Conservation (phyloP, 805 yeast species). For the Isabelozyma pseudorhagii region DNA sequence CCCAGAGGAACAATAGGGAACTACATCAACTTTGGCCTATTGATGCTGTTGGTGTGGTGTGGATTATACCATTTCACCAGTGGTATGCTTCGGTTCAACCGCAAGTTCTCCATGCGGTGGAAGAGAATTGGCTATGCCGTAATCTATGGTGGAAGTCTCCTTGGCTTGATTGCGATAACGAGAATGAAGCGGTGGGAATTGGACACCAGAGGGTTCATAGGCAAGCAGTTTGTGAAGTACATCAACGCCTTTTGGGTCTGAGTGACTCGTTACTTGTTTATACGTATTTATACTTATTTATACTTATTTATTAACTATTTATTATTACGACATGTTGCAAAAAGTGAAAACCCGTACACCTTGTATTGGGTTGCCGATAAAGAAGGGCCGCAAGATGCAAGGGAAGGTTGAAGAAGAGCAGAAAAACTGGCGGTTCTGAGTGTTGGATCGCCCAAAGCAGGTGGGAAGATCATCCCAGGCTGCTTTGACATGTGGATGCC, state of each 20-base stretch:
- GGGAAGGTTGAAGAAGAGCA: too few relatives aligned
- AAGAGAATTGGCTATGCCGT: slow-evolving; percentile 44
- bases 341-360: background rate
- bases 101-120: slow-evolving; percentile 34
- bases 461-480: too few relatives aligned
- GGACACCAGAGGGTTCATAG: slow-evolving; percentile 25
- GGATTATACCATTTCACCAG: slow-evolving; percentile 52
- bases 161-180: slow-evolving; percentile 36
- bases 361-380: too few relatives aligned
- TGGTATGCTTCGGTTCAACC: slow-evolving; percentile 50
- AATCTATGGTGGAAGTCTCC: slow-evolving; percentile 31
- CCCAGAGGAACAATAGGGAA: slow-evolving; percentile 16
- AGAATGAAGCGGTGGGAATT: slow-evolving; percentile 18
- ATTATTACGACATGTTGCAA: background rate
- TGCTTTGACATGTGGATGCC: too few relatives aligned
- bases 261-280: background rate
- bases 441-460: too few relatives aligned
- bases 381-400: too few relatives aligned
- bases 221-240: slow-evolving; percentile 25
- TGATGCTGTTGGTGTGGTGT: slow-evolving; percentile 31
- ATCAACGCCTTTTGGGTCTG: slow-evolving; percentile 4
- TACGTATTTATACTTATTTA: too few relatives aligned
- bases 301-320: background rate
- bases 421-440: too few relatives aligned
- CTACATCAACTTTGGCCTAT: slow-evolving; percentile 23